Base-by-base conservation (phyloP, 1,284 basidiomycete species). In the Sphaerobolus stellatus region DNA sequence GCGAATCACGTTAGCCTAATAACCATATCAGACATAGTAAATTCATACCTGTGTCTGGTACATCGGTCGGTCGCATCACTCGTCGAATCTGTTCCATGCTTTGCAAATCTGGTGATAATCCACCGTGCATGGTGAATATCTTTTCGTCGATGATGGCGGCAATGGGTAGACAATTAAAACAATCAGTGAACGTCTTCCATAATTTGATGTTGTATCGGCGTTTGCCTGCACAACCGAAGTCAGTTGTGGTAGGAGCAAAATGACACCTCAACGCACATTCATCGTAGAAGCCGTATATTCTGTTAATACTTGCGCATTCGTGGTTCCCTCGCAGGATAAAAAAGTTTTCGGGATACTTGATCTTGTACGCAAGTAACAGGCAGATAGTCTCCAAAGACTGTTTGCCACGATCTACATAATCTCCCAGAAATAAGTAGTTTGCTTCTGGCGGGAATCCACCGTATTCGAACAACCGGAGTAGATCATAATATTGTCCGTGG, bases 31-130 rank as follows among this genome's bases (percentile, higher is more conserved):
- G 28, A 20, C 20, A 14, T 34, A 40, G 29, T 6, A 43, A 11
- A 20, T 18, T 73, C 84, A 64, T 61, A 92, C 94, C 95, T 61
- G 94, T 98, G 75, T 99, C 96, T 60, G 97, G 96, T 52, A 99
- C 96, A 74, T 99, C 96, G 57, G 96, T 99, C 36, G 96, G 97
- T 76, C 96, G 82, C 96, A 98, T 98, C 49, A 99, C 95, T 70
- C 96, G 84, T 71, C 97, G 83, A 79, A 99, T 99, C 80, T 99
- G 95, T 75, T 99, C 96, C 96, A 99, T 99, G 68, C 90, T 94
- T 80, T 98, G 95, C 61, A 99, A 79, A 75, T 98, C 95, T 49
- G 97, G 96, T 73, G 92, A 95, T 64, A 98, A 80, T 46, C 90
- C 89, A 48, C 91, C 90, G 66, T 96, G 92, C 90, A 92, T 92